Conservation (phyloP, 257 asterid genomes). For the Nicotiana benthamiana region DNA sequence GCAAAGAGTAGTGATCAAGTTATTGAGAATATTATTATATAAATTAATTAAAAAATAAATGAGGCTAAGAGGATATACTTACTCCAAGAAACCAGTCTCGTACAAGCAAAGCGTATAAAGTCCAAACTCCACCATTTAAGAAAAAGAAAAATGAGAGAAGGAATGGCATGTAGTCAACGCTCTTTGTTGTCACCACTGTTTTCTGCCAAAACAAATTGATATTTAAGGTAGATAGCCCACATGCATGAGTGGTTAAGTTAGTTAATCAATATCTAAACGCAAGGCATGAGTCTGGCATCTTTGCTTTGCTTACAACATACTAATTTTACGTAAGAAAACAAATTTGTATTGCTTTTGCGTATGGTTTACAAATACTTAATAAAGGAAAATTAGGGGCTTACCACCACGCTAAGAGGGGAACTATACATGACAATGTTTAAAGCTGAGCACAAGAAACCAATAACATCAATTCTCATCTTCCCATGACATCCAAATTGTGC, state of each 20-base stretch:
- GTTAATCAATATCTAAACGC: no score
- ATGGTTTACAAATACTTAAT: neutral
- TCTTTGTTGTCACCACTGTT: conserved; percentile 50
- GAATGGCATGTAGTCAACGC: conserved; percentile 85
- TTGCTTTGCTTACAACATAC: no score
- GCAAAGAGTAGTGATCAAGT: no score
- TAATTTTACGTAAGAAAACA: no score
- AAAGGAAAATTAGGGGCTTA: neutral
- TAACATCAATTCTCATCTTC: conserved; percentile 35
- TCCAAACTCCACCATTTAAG: conserved; percentile 74
- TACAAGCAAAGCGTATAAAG: conserved; percentile 51
- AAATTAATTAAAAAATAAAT: neutral
- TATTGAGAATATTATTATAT: no score
- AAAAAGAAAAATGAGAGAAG: conserved; percentile 58
- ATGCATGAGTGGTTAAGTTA: neutral
- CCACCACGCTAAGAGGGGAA: conserved; percentile 79
- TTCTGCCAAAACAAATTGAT: conserved; percentile 28
- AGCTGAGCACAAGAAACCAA: conserved; percentile 52
- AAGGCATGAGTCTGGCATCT: no score
- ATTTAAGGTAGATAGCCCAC: no score
- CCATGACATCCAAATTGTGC: conserved; percentile 27
- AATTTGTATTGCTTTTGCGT: neutral
- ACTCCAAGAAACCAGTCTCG: conserved; percentile 71
- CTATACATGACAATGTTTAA: conserved; percentile 71
- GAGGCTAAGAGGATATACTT: conserved; percentile 24